Evolutionary conservation across 2,329 filamentous ascomycete species (phyloP), one percentile per base, ranked within the genome.

Genomic region (Cercospora berteroae): DNA sequence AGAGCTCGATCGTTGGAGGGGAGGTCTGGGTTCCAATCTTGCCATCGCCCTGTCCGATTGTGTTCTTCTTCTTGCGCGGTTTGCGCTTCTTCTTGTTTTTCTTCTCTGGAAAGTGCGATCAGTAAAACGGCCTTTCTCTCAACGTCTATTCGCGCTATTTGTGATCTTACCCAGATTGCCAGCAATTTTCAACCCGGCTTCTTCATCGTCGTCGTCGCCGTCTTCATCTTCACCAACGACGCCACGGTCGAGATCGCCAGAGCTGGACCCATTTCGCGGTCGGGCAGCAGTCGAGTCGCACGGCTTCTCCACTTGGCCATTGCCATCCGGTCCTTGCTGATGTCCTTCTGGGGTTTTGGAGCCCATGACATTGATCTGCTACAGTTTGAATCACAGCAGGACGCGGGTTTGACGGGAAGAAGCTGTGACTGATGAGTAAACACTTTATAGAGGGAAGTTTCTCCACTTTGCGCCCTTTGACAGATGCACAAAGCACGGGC

Each of bases 1-100:
- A 88, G 39, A 96, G 33, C 42, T 60, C 39, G 58, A 44, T 60
- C 20, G 58, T 60, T 18, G 58, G 58, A 27, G 36, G 58, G 31
- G 33, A 25, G 5, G 58, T 60, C 39, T 18, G 33, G 36, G 20
- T 36, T 60, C 42, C 39, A 27, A 25, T 8, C 36, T 50, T 20
- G 48, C 20, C 48, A 16, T 52, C 13, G 20, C 18, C 18, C 2
- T 52, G 48, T 12, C 18, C 48, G 7, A 27, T 25, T 39, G 48
- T 60, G 58, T 13, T 39, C 39, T 65, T 65, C 57, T 61, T 65
- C 18, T 71, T 72, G 65, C 60, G 69, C 18, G 60, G 64, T 58
- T 70, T 70, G 39, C 65, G 69, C 59, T 67, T 71, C 59, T 70
- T 71, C 62, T 69, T 67, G 59, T 50, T 65, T 64, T 42, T 27